A percentile compares a stretch with the other conserved stretches of the same genome.
Evolutionary conservation across 2,329 filamentous ascomycete species (phyloP).

Genomic region (Fusarium buharicum): DNA sequence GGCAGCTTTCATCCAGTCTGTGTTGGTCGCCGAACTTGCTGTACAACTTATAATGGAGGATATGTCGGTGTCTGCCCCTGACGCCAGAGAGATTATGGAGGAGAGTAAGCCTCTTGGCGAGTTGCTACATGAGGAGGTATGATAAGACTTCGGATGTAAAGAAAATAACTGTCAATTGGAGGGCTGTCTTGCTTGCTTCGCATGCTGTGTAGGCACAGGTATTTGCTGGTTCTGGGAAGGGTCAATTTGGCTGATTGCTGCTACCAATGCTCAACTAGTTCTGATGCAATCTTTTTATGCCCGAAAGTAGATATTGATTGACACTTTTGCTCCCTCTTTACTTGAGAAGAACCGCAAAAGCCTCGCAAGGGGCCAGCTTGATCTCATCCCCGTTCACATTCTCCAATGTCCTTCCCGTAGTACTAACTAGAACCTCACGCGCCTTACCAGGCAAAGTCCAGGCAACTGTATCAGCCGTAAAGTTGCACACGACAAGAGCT

Average conservation of each 20-base stretch:
- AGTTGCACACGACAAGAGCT: conserved; percentile 55
- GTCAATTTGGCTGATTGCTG: background rate
- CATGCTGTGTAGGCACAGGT: background rate
- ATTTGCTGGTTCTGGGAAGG: background rate
- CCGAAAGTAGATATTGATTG: conserved; percentile 49
- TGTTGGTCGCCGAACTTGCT: conserved; percentile 79
- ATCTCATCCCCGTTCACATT: conserved; percentile 45
- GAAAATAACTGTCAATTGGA: background rate
- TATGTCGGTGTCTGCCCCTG: conserved; percentile 56
- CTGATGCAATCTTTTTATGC: background rate
- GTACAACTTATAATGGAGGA: conserved; percentile 67
- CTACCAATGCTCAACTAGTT: background rate
- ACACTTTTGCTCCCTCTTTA: background rate
- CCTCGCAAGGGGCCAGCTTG: conserved; percentile 52
- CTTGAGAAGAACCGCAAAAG: conserved; percentile 49
- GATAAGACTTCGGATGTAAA: conserved; percentile 10
- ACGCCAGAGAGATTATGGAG: conserved; percentile 66
- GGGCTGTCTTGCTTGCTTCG: background rate
- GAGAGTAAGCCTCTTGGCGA: conserved; percentile 75
- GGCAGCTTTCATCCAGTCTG: conserved; percentile 75
- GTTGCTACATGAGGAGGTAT: conserved; percentile 70
- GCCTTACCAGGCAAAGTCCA: conserved; percentile 48
- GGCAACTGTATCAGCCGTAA: conserved; percentile 47
- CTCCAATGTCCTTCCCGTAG: conserved; percentile 45
- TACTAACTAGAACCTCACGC: conserved; percentile 51